A percentile compares a stretch with the other conserved stretches of the same genome.
These are phyloP conservation scores for Cyclocybe aegerita DNA, from an alignment of 768 basidiomycete genomes.

Conservation along the genomic window DNA sequence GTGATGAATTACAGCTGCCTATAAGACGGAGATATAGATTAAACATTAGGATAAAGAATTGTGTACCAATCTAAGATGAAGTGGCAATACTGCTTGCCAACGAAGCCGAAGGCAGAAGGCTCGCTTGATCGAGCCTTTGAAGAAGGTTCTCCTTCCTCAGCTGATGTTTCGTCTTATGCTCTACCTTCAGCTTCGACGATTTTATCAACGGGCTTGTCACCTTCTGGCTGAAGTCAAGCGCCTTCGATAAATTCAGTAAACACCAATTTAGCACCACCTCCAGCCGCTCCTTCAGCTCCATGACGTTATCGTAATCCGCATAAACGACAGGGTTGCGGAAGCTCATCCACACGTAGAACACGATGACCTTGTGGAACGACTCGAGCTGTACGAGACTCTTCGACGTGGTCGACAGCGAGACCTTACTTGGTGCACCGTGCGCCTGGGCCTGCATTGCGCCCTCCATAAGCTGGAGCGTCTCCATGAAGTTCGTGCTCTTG, in stretches of 20 bases:
- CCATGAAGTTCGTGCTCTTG: constrained; percentile 33
- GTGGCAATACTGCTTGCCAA: too few species aligned
- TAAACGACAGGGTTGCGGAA: constrained; percentile 72
- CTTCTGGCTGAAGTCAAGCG: not conserved
- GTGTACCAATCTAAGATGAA: too few species aligned
- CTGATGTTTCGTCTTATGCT: too few species aligned
- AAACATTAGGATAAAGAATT: too few species aligned
- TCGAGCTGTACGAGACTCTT: constrained; percentile 48
- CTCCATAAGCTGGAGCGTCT: constrained; percentile 38
- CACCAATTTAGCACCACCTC: constrained; percentile 71
- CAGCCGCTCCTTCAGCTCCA: constrained; percentile 54
- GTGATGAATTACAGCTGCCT: too few species aligned
- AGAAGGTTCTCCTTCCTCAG: too few species aligned
- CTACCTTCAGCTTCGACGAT: too few species aligned
- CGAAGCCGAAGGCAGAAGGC: too few species aligned
- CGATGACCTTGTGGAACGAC: constrained; percentile 70
- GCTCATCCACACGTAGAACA: constrained; percentile 83
- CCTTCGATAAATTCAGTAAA: constrained; percentile 41
- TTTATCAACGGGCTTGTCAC: too few species aligned
- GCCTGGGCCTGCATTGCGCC: constrained; percentile 1
- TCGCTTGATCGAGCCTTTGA: too few species aligned
- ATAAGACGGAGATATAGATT: too few species aligned
- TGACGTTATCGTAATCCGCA: constrained; percentile 49
- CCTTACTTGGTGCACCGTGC: not conserved
- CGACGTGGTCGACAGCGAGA: constrained; percentile 4